Conservation (phyloP, 495 filamentous ascomycete genomes). For the Trypethelium eluteriae region DNA sequence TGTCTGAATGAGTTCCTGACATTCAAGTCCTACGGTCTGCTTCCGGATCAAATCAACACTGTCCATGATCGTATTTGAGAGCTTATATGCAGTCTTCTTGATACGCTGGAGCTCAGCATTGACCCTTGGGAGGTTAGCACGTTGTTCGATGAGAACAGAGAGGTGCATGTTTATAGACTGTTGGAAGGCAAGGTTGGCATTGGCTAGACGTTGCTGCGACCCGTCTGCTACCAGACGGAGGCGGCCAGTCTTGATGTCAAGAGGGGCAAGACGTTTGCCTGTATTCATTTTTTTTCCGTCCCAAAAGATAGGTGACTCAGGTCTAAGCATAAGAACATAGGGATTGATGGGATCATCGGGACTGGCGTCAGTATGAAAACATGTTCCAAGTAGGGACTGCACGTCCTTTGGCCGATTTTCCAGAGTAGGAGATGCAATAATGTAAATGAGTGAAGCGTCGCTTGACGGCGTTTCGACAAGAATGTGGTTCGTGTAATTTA, state of each 20-base stretch:
- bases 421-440: constrained; percentile 77
- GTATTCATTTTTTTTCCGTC: constrained; percentile 66
- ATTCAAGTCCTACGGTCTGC: constrained; percentile 76
- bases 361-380: constrained; percentile 67
- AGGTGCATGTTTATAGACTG: constrained; percentile 72
- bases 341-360: constrained; percentile 63
- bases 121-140: constrained; percentile 87
- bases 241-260: constrained; percentile 79
- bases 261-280: constrained; percentile 63
- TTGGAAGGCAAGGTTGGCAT: constrained; percentile 64
- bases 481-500: constrained; percentile 83
- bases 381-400: constrained; percentile 75
- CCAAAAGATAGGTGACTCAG: constrained; percentile 74
- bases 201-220: constrained; percentile 66
- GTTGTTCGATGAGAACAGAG: constrained; percentile 79
- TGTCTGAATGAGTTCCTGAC: constrained; percentile 94
- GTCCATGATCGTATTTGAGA: constrained; percentile 99
- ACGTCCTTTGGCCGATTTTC: constrained; percentile 69
- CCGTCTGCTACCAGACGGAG: constrained; percentile 86
- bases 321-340: constrained; percentile 77
- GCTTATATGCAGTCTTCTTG: constrained; percentile 88
- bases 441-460: constrained; percentile 52
- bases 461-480: constrained; percentile 59
- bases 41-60: constrained; percentile 85
- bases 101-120: constrained; percentile 89